Percentiles rank a stretch among this genome's conserved stretches.
Conservation (phyloP, 805 yeast genomes). For the Teunomyces stri region DNA sequence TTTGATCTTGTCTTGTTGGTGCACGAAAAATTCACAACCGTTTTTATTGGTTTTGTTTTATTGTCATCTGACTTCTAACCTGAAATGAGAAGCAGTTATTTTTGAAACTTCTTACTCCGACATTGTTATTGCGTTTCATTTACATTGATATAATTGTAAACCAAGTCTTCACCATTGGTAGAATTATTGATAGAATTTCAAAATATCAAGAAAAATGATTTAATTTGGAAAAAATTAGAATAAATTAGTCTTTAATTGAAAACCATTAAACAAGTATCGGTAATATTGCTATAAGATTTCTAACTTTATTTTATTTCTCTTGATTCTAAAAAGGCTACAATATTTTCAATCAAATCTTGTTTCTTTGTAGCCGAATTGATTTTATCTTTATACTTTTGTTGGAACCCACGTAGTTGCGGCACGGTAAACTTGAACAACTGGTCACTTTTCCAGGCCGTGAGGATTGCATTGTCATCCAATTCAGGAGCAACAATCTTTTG, state of each 20-base stretch:
- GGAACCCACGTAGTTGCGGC: constrained; percentile 42
- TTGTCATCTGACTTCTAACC: too few species aligned
- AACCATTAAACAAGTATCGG: background rate
- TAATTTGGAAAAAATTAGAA: background rate
- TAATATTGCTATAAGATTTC: too few species aligned
- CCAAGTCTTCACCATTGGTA: too few species aligned
- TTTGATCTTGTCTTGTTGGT: background rate
- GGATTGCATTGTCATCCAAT: constrained; percentile 39
- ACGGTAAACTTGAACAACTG: constrained; percentile 36
- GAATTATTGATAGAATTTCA: too few species aligned
- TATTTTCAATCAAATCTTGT: constrained; percentile 42
- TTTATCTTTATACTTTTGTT: constrained; percentile 28
- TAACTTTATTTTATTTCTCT: background rate
- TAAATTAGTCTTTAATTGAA: background rate
- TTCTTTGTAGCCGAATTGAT: constrained; percentile 40
- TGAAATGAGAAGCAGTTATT: too few species aligned
- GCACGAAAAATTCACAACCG: too few species aligned
- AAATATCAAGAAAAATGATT: too few species aligned
- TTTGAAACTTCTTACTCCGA: too few species aligned
- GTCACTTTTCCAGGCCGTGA: constrained; percentile 42
- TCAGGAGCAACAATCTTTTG: constrained; percentile 11
- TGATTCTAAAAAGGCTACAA: constrained; percentile 25
- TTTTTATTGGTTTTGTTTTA: too few species aligned
- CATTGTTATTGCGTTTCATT: too few species aligned
- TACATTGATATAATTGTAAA: too few species aligned